Evolutionary conservation across 2,329 filamentous ascomycete species (phyloP).

Genomic region (Ophiostoma tasmaniense): DNA sequence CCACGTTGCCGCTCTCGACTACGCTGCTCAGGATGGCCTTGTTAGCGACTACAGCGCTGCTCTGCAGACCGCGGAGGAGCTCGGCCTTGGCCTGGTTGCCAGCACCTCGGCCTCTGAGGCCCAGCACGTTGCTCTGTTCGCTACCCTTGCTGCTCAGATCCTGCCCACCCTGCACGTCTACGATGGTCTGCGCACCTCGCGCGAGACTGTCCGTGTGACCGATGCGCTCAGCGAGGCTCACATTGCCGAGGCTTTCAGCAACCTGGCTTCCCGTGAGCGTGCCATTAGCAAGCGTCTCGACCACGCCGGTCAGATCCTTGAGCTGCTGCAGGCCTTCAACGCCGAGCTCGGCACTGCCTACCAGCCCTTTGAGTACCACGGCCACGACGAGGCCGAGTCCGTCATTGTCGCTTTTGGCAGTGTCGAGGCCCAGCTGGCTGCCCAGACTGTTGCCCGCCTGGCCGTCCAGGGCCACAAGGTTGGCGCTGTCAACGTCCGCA

Average conservation of each 20-base stretch:
- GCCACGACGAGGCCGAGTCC: conserved; percentile 67
- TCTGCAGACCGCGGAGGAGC: conserved; percentile 74
- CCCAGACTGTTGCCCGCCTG: conserved; percentile 68
- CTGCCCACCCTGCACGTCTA: conserved; percentile 72
- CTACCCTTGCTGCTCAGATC: conserved; percentile 62
- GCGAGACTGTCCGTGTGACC: conserved; percentile 64
- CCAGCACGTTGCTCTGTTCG: conserved; percentile 79
- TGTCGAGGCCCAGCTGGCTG: conserved; percentile 76
- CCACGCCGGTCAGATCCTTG: conserved; percentile 59
- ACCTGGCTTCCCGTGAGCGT: conserved; percentile 34
- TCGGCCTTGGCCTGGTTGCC: conserved; percentile 77
- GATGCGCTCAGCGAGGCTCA: conserved; percentile 59
- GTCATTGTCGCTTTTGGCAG: conserved; percentile 92
- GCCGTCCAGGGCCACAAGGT: conserved; percentile 66
- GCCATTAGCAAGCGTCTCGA: conserved; percentile 60
- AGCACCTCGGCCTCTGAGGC: conserved; percentile 83
- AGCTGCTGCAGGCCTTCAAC: conserved; percentile 69
- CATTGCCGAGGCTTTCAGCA: conserved; percentile 57
- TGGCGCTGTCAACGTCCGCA: conserved; percentile 80
- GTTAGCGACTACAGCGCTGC: conserved; percentile 81
- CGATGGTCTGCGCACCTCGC: conserved; percentile 63
- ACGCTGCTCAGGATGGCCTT: conserved; percentile 58
- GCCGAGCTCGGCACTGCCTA: conserved; percentile 90
- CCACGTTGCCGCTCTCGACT: conserved; percentile 87
- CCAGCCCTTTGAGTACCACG: conserved; percentile 86